Conservation (phyloP, 805 yeast genomes). For the Ogataea pilisensis region DNA sequence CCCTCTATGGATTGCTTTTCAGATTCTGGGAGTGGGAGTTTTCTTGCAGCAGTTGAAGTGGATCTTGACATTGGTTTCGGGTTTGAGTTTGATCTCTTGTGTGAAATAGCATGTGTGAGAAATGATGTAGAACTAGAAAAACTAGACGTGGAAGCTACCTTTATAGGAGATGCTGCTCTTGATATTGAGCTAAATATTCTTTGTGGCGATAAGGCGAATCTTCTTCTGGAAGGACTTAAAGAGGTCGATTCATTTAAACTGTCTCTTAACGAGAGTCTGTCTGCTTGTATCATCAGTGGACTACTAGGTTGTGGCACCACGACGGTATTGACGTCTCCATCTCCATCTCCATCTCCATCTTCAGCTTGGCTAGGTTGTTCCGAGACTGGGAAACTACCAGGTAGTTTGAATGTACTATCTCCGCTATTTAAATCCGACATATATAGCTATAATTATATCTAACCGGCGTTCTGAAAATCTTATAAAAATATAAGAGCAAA, state of each 20-base stretch:
- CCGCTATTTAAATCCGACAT: not conserved
- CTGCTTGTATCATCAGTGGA: not conserved
- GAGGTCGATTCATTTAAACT: not conserved
- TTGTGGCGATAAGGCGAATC: constrained; percentile 25
- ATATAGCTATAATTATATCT: too few relatives aligned
- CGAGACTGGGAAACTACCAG: not conserved
- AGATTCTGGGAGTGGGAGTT: constrained; percentile 2
- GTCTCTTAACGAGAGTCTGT: constrained; percentile 3
- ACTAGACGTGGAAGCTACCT: constrained; percentile 7
- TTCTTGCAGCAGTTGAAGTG: not conserved
- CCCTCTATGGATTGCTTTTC: constrained; percentile 29
- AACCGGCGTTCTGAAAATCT: too few relatives aligned
- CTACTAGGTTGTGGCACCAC: not conserved
- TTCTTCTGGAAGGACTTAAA: constrained; percentile 4
- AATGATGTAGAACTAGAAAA: constrained; percentile 6
- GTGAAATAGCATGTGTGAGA: constrained; percentile 6
- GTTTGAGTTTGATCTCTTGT: not conserved
- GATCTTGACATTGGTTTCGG: constrained; percentile 1
- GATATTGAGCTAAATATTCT: constrained; percentile 20
- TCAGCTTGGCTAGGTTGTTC: not conserved
- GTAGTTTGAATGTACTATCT: not conserved
- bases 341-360: not conserved
- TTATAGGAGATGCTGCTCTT: constrained; percentile 16
- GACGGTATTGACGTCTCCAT: not conserved
- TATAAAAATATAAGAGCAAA: too few relatives aligned